Evolutionary conservation across 805 yeast species (phyloP), one percentile per base, ranked within the genome.

Genomic region (Sungouiella blattae): DNA sequence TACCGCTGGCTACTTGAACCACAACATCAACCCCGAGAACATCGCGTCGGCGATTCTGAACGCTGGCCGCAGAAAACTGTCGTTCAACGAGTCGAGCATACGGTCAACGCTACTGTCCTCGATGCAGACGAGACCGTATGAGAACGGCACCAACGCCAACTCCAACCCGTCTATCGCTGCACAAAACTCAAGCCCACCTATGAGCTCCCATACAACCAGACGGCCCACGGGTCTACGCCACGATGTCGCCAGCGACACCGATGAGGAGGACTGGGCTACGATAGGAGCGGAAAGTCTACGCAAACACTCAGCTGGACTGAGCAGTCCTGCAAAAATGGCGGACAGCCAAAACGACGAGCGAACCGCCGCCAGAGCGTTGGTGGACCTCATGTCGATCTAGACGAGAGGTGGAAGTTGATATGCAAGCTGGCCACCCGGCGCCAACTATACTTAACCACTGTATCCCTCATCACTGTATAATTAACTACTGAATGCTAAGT

Each of bases 261-360:
- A 91, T 58, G 98, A 91, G 54, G 98, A 91, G 60, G 98, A 91
- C 60, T 91, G 98, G 98, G 84, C 80, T 43, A 64, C 87, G 0
- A 82, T 89, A 35, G 97, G 97, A 1, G 88, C 96, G 0, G 81
- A 75, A 25, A 66, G 77, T 28, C 64, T 87, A 37, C 64, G 85
- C 12, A 30, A 62, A 50, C 40, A 47, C 55, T 25, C 44, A 32
- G 31, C 46, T 43, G 48, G 47, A 11, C 35, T 36, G 18, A 32
- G 37, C 28, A n/a, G n/a, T n/a, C n/a, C n/a, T n/a, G n/a, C n/a
- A n/a, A n/a, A n/a, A n/a, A 39, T 40, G n/a, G 44, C 49, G 6
- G 39, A 38, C 3, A 25, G 28, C 11, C 49, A 52, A 30, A 58
- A 53, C 23, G 70, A 64, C 32, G 78, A 75, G 52, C 74, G 74